phyloP scores from a whole-genome alignment of 176 grass and related monocot species.

The Carex scoparia region DNA sequence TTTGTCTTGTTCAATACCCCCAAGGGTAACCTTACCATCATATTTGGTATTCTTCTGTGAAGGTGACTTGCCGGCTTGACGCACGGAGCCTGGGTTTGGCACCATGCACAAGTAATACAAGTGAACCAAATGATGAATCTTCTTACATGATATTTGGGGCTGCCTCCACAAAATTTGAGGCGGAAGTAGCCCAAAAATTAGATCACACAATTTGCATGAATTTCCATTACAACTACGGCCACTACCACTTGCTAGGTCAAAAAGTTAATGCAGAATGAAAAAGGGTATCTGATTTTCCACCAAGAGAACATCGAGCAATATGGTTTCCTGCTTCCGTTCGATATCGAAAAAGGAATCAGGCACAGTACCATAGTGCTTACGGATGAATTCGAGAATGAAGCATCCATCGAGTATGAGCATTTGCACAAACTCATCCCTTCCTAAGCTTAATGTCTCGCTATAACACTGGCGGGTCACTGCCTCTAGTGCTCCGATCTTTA shows the following conservation, averaged over 20 bases:
- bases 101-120: conserved; percentile 18
- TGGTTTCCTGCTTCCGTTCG: neutral
- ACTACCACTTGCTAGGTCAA: neutral
- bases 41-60: neutral
- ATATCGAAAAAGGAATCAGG: neutral
- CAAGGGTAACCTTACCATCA: neutral
- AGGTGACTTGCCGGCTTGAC: neutral
- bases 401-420: conserved; percentile 40
- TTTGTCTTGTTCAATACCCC: neutral
- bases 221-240: too few relatives aligned
- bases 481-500: neutral
- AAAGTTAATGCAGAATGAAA: conserved; percentile 12
- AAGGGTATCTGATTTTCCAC: conserved; percentile 56
- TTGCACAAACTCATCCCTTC: conserved; percentile 1
- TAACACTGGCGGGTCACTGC: conserved; percentile 14
- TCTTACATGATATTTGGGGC: neutral
- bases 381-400: conserved; percentile 25
- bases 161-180: neutral
- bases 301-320: conserved; percentile 33
- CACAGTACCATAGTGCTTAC: neutral
- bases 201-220: neutral
- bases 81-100: neutral
- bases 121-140: conserved; percentile 21
- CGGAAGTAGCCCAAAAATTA: neutral
- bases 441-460: neutral